Base-by-base conservation (phyloP, 352 stramenopile species). In the Albugo candida region DNA sequence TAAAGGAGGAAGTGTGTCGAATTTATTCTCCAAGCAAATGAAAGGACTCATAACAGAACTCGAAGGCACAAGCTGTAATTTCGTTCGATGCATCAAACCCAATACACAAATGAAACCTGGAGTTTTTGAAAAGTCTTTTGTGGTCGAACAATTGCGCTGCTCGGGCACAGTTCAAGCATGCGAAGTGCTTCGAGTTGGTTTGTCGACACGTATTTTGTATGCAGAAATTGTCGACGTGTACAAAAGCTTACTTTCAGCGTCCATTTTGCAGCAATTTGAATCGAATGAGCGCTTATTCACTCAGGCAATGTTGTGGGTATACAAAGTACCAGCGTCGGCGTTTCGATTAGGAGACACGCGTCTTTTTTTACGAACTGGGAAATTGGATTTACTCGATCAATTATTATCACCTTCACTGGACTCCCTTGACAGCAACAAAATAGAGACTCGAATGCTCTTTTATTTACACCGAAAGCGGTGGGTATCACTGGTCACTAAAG, bases 211-310 rank as follows among this genome's bases (percentile, higher is more conserved):
- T 17, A 83, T 93, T 43, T 48, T 84, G 44, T 93, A 91, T 48
- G 72, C 65, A 13, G 80, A 93, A 59, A 70, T 93, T 13, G 73
- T 88, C 8, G 70, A 86, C 36, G 73, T 82, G 14, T 87, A 91
- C 60, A 71, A 78, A 41, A 70, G 67, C 13, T 45, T 87, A 19
- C 48, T 93, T 13, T 64, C 70, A 8, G 53, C 61, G 12, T 61
- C 74, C 34, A 68, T 86, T 34, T 83, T 81, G 36, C 56, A 68
- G 48, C 59, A 61, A 8, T 89, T 93, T 38, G 68, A 83, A 34
- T 78, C 61, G 47, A 89, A 91, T 50, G 75, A 91, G 48, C 81
- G 83, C 54, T 56, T 89, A 18, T 89, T 93, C 48, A 91, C 78
- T 2, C 68, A 88, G 48, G 75, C 75, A 10, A 83, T 93, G 53